Evolutionary conservation across 306 rosid genomes (phyloP).

Genomic region (Castanea crenata): DNA sequence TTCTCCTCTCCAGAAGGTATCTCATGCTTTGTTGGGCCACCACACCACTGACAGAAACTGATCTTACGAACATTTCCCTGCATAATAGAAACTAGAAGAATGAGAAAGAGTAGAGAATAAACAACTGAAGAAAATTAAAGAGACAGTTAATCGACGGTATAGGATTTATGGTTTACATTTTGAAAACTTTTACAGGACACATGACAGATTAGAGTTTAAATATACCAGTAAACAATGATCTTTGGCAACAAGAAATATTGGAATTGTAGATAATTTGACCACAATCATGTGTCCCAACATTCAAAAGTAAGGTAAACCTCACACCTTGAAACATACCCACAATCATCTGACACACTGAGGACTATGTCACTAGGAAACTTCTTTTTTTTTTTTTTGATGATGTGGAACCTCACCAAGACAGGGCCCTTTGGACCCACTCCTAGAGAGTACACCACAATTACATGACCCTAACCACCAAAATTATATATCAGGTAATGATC

Average conservation of each 20-base stretch:
- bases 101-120: background rate
- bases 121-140: background rate
- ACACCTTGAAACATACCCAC: background rate
- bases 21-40: conserved; percentile 71
- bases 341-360: background rate
- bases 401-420: no score
- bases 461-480: no score
- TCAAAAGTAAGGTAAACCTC: background rate
- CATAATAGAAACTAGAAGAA: conserved; percentile 15
- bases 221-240: background rate
- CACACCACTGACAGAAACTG: conserved; percentile 82
- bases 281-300: background rate
- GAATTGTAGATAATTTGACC: background rate
- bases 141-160: background rate
- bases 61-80: conserved; percentile 56
- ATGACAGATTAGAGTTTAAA: background rate
- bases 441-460: no score
- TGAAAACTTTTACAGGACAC: background rate
- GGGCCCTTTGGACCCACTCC: no score
- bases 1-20: conserved; percentile 80
- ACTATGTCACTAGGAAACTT: background rate
- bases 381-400: no score
- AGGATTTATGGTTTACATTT: background rate
- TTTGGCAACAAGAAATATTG: background rate
- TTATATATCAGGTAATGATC: no score